Percentiles rank a stretch among this genome's conserved stretches.
phyloP scores from a whole-genome alignment of 352 stramenopile genomes.

The Phytophthora foliorum region DNA sequence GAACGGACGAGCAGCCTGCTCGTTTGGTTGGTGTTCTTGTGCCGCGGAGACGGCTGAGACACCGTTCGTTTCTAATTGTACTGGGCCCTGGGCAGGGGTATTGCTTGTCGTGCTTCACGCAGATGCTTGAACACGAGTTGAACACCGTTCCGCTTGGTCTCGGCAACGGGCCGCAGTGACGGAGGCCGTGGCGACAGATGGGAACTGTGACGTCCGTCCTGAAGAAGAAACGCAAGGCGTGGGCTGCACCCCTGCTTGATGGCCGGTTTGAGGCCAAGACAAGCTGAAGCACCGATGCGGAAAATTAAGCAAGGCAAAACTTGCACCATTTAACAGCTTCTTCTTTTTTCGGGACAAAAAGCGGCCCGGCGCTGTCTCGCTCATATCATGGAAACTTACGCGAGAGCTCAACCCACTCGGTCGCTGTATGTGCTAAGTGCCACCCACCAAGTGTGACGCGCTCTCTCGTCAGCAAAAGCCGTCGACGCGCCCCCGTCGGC shows the following conservation, averaged over 20 bases:
- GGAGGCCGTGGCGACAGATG: not conserved
- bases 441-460: not conserved
- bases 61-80: no score
- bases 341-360: not conserved
- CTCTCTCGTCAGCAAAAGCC: not conserved
- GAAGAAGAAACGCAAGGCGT: not conserved
- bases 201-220: not conserved
- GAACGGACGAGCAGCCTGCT: no score
- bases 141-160: not conserved
- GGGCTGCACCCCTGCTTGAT: not conserved
- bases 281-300: not conserved
- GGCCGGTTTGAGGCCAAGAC: not conserved
- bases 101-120: not conserved
- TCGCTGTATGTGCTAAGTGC: not conserved
- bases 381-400: not conserved
- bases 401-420: not conserved
- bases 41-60: no score
- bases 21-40: no score
- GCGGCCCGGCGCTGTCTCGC: not conserved
- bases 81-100: no score
- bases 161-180: not conserved
- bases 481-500: conserved; percentile 1
- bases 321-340: not conserved
- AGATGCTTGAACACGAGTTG: not conserved
- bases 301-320: not conserved